A percentile compares a stretch with the other conserved stretches of the same genome.
Evolutionary conservation across 169 alveolate species (phyloP).

Genomic region (Gregarina niphandrodes): DNA sequence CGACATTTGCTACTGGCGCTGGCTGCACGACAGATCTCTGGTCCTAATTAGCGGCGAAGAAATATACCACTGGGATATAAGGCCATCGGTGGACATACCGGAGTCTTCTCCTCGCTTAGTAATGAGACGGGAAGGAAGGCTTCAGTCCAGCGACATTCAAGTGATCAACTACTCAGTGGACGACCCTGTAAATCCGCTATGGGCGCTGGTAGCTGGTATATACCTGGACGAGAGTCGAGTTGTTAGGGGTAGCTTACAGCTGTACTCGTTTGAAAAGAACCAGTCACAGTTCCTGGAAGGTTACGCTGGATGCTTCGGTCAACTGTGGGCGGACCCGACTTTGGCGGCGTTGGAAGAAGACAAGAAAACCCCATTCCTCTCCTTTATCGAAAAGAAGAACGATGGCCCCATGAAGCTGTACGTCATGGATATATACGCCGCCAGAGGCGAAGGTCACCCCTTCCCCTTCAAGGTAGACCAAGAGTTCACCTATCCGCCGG

Average conservation of each 20-base stretch:
- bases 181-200: neutral
- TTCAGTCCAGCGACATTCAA: neutral
- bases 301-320: conserved; percentile 49
- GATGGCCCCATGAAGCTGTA: conserved; percentile 40
- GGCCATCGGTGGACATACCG: neutral
- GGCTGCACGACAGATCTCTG: neutral
- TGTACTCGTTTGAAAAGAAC: conserved; percentile 39
- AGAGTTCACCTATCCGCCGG: conserved; percentile 3
- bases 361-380: conserved; percentile 16
- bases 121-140: neutral
- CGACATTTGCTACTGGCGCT: neutral
- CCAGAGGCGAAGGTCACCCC: conserved; percentile 22
- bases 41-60: neutral
- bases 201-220: neutral
- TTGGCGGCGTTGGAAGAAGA: neutral
- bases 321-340: neutral
- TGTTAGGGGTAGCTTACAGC: conserved; percentile 52
- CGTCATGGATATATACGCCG: conserved; percentile 48
- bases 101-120: neutral
- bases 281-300: conserved; percentile 61
- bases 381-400: conserved; percentile 57
- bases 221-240: conserved; percentile 32
- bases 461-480: conserved; percentile 14
- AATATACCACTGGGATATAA: neutral
- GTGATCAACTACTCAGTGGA: neutral